These are phyloP conservation scores for Suhomyces pyralidae DNA, from an alignment of 805 yeast species.

Conservation along the genomic window DNA sequence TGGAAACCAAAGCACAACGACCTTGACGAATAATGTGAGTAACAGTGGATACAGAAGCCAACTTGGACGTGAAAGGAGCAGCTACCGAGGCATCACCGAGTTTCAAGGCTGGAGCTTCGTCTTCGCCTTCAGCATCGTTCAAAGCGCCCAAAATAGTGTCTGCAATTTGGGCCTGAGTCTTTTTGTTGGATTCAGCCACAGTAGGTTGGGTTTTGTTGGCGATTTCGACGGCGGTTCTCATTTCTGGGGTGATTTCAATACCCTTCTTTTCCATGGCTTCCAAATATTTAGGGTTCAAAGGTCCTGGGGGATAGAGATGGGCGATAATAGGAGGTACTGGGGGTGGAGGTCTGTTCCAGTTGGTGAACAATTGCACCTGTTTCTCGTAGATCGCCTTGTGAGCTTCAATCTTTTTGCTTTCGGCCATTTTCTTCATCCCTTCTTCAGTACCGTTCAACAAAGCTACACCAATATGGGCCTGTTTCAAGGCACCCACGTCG, in stretches of 20 bases:
- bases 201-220: slow-evolving; percentile 38
- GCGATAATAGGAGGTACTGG: slow-evolving; percentile 87
- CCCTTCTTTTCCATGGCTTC: slow-evolving; percentile 85
- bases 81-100: slow-evolving; percentile 99
- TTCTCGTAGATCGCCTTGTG: slow-evolving; percentile 71
- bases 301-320: slow-evolving; percentile 95
- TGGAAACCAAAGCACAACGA: slow-evolving; percentile 94
- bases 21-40: slow-evolving; percentile 95
- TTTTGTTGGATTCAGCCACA: slow-evolving; percentile 21
- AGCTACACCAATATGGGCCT: slow-evolving; percentile 98
- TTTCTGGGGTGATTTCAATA: slow-evolving; percentile 71
- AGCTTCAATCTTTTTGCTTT: slow-evolving; percentile 66
- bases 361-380: slow-evolving; percentile 72
- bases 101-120: slow-evolving; percentile 89
- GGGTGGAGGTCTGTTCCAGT: slow-evolving; percentile 83
- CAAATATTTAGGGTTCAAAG: slow-evolving; percentile 81
- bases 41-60: slow-evolving; percentile 88
- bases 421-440: slow-evolving; percentile 84
- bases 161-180: slow-evolving; percentile 36
- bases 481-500: slow-evolving; percentile 98
- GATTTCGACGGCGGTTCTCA: slow-evolving; percentile 55
- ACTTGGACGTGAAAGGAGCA: slow-evolving; percentile 95
- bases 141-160: slow-evolving; percentile 60
- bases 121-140: slow-evolving; percentile 58
- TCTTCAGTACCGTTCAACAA: slow-evolving; percentile 94